Base-by-base conservation (phyloP, 2,329 filamentous ascomycete species). In the Colletotrichum navitas region DNA sequence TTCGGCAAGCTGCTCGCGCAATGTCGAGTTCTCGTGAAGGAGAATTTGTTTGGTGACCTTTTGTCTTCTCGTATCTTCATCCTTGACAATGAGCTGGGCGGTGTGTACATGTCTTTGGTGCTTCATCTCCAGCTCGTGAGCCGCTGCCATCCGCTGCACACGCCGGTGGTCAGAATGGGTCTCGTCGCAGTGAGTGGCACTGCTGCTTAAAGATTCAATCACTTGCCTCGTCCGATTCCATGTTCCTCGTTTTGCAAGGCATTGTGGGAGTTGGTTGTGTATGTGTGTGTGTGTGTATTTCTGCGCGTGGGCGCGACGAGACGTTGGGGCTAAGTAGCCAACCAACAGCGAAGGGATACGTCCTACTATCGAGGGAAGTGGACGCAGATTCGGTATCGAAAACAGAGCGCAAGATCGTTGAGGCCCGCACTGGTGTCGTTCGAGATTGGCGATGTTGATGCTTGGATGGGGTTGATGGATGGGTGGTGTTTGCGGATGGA, bases 11-110 rank as follows among this genome's bases (percentile, higher is more conserved):
- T 91, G 86, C 55, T 90, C 87, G 74, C 89, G 88, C 36, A 97
- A 81, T 12, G 88, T 86, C 59, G 91, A 88, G 74, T 92, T 93
- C 74, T 97, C 92, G 74, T 95, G 90, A 73, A 91, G 87, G n/a
- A 93, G 84, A n/a, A 94, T 81, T 65, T 95, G 83, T 66, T 91
- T 86, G 73, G 91, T 89, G 72, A 95, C 86, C 75, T 90, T 90
- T 63, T 94, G 81, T 74, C 91, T 88, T 59, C 95, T 90, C 49
- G 89, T 85, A 71, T 91, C 89, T 80, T 98, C 95, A 74, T 94
- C 90, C 76, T 93, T 93, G 75, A 89, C 83, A 66, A 97, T 85
- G 14, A 91, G 84, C 64, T 93, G 88, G 45, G 92, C 88, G 66
- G 90, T 85, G 75, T 92, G 90, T 66, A 88, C 81, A 74, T 87